Evolutionary conservation across 129 eudicot species (phyloP).

Genomic region (Flaveria sonorensis): DNA sequence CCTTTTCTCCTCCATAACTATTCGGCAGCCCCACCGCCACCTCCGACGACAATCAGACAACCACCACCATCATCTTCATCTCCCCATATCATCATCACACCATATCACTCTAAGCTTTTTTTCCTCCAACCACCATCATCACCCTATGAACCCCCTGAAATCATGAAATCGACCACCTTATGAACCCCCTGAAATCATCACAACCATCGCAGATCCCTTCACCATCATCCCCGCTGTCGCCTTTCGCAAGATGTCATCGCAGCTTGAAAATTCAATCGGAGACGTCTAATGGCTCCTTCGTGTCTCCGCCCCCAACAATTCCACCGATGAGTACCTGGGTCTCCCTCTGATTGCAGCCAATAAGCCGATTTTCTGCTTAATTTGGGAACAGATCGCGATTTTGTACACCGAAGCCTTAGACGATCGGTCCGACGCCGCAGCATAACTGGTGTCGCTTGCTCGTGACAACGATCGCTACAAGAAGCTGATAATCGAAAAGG

Average conservation of each 20-base stretch:
- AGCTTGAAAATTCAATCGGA: constrained; percentile 45
- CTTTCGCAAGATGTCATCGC: constrained; percentile 43
- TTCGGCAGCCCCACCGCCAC: no score
- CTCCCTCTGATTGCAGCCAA: no score
- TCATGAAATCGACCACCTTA: no score
- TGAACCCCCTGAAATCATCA: no score
- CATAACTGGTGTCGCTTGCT: constrained; percentile 45
- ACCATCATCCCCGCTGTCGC: constrained; percentile 47
- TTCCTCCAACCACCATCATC: no score
- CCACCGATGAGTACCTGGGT: constrained; percentile 44
- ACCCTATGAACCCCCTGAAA: no score
- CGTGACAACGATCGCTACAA: constrained; percentile 48
- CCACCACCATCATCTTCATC: no score
- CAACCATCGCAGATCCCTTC: no score
- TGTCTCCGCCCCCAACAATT: constrained; percentile 42
- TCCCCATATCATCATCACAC: no score
- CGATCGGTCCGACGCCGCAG: constrained; percentile 43
- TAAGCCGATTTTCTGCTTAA: constrained; percentile 48
- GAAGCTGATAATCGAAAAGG: constrained; percentile 47
- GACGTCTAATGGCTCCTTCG: constrained; percentile 46
- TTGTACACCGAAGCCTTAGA: constrained; percentile 39
- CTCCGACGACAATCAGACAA: no score
- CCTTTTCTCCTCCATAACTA: no score
- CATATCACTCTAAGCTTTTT: no score
- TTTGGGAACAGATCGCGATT: constrained; percentile 49